Evolutionary conservation across 257 asterid genomes (phyloP), one percentile per base, ranked within the genome.

Genomic region (Plectranthus barbatus): DNA sequence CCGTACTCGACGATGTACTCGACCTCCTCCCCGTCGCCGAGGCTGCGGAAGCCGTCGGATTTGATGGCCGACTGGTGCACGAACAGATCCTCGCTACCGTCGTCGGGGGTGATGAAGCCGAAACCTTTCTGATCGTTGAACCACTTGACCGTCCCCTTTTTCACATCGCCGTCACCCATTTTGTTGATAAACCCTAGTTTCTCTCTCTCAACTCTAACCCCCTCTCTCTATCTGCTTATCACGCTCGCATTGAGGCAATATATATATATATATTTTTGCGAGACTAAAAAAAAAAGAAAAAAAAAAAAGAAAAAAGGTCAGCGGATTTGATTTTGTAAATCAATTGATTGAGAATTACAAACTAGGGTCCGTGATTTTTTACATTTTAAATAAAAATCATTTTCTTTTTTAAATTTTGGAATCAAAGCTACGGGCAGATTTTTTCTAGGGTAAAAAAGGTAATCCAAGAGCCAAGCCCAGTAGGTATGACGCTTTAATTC

Each of bases 21-120:
- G 0, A 87, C 96, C 0, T 44, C 45, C 74, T 90, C 96, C 9
- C 88, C 89, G 13, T 85, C 96, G 4, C 84, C 87, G 42, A 90
- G 82, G 78, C 84, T 76, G 49, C 91, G 82, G 2, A n/a, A n/a
- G n/a, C n/a, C n/a, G n/a, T n/a, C n/a, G n/a, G n/a, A n/a, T n/a
- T n/a, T n/a, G n/a, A n/a, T n/a, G n/a, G n/a, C n/a, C n/a, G n/a
- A n/a, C n/a, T n/a, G n/a, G n/a, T n/a, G n/a, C n/a, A n/a, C n/a
- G n/a, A n/a, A n/a, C n/a, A n/a, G n/a, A n/a, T n/a, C n/a, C n/a
- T n/a, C n/a, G n/a, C n/a, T n/a, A n/a, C 96, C 97, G 39, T 85
- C 95, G 0, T 79, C 84, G 5, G 97, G 97, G 8, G 96, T 87
- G 59, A 91, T 87, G 72, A 91, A 91, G 0, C 97, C 97, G 26